These are phyloP conservation scores for Penicillium sp. DNA, from an alignment of 2,329 filamentous ascomycete species.

Conservation along the genomic window DNA sequence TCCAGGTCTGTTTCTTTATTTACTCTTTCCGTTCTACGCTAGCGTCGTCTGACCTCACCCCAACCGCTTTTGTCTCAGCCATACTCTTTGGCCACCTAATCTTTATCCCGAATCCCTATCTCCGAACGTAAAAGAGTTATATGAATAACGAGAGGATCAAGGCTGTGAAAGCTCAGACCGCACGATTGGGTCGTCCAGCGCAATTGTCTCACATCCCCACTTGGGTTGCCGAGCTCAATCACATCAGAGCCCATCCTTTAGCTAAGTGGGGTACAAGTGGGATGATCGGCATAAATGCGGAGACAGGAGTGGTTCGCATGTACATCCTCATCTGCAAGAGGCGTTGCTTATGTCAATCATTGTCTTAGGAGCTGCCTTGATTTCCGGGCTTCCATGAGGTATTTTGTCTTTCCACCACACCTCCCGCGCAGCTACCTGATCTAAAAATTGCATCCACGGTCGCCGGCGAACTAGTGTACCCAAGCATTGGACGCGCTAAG, in stretches of 20 bases:
- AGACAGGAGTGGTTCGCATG: background rate
- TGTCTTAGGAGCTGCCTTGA: background rate
- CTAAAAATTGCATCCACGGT: background rate
- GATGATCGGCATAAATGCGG: background rate
- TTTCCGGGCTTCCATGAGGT: background rate
- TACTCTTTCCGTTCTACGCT: background rate
- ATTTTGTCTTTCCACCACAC: background rate
- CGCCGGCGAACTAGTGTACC: background rate
- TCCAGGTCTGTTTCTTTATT: background rate
- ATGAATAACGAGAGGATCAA: background rate
- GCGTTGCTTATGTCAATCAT: background rate
- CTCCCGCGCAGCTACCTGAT: background rate
- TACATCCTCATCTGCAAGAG: background rate
- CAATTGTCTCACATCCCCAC: background rate
- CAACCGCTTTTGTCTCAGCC: background rate
- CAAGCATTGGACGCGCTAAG: background rate
- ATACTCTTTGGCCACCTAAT: background rate
- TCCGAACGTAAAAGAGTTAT: background rate
- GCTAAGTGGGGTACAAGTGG: background rate
- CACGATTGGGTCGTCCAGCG: background rate
- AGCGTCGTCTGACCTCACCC: background rate
- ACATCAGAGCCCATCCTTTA: background rate
- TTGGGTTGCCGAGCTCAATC: background rate
- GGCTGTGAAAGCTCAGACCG: background rate
- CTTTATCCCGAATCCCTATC: background rate